Percentiles rank a stretch among this genome's conserved stretches.
These are phyloP conservation scores for Osmozyma mogii DNA, from an alignment of 805 yeast genomes.

Conservation along the genomic window DNA sequence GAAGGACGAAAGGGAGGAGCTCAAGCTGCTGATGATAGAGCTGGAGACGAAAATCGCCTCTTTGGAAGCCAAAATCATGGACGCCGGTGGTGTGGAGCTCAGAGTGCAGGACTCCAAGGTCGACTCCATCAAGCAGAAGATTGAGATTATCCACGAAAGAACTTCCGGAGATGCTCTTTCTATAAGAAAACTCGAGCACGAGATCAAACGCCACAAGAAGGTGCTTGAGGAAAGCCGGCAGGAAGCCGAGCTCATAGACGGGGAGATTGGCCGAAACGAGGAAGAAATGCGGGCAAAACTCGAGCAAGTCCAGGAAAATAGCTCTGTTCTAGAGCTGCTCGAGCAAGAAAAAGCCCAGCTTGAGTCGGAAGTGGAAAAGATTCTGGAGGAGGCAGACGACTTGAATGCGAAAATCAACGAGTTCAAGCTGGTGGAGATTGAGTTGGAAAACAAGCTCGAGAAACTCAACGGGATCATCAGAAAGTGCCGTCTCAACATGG, in stretches of 20 bases:
- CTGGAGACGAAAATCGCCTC: slow-evolving; percentile 48
- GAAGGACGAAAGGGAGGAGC: slow-evolving; percentile 11
- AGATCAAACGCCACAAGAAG: slow-evolving; percentile 47
- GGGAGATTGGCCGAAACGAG: slow-evolving; percentile 21
- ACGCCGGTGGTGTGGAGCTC: slow-evolving; percentile 83
- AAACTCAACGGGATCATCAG: slow-evolving; percentile 37
- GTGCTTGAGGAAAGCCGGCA: slow-evolving; percentile 34
- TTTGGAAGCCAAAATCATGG: slow-evolving; percentile 73
- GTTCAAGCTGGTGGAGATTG: slow-evolving; percentile 59
- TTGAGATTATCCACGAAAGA: slow-evolving; percentile 51
- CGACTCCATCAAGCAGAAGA: slow-evolving; percentile 60
- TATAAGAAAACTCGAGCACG: slow-evolving; percentile 55
- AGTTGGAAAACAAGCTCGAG: slow-evolving; percentile 55
- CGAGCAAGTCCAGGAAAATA: slow-evolving; percentile 20
- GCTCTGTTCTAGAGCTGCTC: not conserved
- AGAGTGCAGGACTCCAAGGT: slow-evolving; percentile 77
- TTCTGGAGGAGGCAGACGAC: slow-evolving; percentile 23
- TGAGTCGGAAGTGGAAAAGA: slow-evolving; percentile 30
- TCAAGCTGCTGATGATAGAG: slow-evolving; percentile 49
- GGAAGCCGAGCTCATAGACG: slow-evolving; percentile 15
- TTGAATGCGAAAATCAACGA: slow-evolving; percentile 42
- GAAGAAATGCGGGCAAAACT: slow-evolving; percentile 8
- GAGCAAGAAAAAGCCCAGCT: slow-evolving; percentile 33
- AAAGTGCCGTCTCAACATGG: slow-evolving; percentile 32
- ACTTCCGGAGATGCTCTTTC: slow-evolving; percentile 50